A percentile compares a stretch with the other conserved stretches of the same genome.
phyloP scores from a whole-genome alignment of 2,329 filamentous ascomycete species.

The Lasiodiplodia sp. region DNA sequence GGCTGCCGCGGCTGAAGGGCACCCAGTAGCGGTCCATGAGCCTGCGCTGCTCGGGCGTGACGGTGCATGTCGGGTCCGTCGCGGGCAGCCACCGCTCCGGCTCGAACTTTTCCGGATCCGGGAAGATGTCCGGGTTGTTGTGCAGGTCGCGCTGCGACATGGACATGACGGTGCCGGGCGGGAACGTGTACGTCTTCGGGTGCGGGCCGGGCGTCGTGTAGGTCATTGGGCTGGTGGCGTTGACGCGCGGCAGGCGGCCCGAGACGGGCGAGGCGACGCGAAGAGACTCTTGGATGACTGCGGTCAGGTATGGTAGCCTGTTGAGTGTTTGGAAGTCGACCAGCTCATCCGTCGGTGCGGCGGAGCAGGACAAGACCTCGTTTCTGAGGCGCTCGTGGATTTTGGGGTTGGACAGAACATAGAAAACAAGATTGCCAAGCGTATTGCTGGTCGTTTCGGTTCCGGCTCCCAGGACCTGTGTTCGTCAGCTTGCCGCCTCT shows the following conservation, averaged over 20 bases:
- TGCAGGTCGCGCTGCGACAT: constrained; percentile 33
- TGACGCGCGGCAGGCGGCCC: constrained; percentile 33
- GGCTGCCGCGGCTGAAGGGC: constrained; percentile 33
- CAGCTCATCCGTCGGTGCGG: not conserved
- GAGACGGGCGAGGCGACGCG: constrained; percentile 31
- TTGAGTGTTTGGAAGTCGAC: constrained; percentile 28
- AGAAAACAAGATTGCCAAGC: constrained; percentile 45
- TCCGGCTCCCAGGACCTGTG: constrained; percentile 44
- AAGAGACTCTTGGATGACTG: constrained; percentile 34
- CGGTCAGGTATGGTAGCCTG: constrained; percentile 33
- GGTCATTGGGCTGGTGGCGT: constrained; percentile 26
- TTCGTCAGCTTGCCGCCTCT: not conserved
- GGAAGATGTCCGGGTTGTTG: constrained; percentile 32
- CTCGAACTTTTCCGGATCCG: constrained; percentile 31
- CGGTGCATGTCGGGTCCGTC: constrained; percentile 21
- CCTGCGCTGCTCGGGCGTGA: constrained; percentile 1
- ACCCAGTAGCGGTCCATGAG: constrained; percentile 33
- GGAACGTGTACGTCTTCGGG: constrained; percentile 30
- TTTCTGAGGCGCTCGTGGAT: constrained; percentile 41
- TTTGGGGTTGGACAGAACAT: constrained; percentile 45
- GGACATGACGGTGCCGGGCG: constrained; percentile 31
- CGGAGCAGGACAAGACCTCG: constrained; percentile 40
- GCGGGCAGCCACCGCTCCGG: constrained; percentile 34
- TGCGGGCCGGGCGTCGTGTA: constrained; percentile 28
- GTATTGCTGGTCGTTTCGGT: constrained; percentile 47